A percentile compares a stretch with the other conserved stretches of the same genome.
These are phyloP conservation scores for Hypholoma fasciculare DNA, from an alignment of 768 basidiomycete genomes.

Conservation along the genomic window DNA sequence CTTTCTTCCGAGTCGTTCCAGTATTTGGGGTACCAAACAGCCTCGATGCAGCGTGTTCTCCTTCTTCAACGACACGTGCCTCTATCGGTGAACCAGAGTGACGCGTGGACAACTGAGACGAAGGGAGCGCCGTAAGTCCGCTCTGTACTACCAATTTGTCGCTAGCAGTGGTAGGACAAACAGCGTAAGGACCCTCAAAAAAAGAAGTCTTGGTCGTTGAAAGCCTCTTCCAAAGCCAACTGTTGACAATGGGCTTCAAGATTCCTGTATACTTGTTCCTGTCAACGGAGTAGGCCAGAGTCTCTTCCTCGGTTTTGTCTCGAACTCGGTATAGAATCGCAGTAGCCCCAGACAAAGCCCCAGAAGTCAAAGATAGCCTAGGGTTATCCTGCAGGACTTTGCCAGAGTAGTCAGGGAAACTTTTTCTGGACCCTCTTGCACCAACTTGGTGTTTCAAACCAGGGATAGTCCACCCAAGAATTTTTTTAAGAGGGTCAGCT, in stretches of 20 bases:
- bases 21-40: constrained; percentile 15
- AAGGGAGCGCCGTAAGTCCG: not conserved
- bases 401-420: not conserved
- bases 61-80: constrained; percentile 12
- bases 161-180: not conserved
- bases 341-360: not conserved
- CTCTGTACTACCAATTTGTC: not conserved
- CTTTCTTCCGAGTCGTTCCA: not conserved
- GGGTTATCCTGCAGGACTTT: not conserved
- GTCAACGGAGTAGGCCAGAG: not conserved
- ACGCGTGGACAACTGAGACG: not conserved
- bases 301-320: not conserved
- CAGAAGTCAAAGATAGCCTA: not conserved
- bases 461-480: no score
- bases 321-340: not conserved
- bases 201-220: not conserved
- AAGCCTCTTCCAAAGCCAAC: constrained; percentile 12
- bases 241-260: not conserved
- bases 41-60: constrained; percentile 18
- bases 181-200: not conserved
- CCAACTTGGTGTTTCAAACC: no score
- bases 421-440: no score
- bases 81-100: not conserved
- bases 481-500: no score
- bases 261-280: not conserved